These are phyloP conservation scores for Phlyctochytrium arcticum DNA, from an alignment of 192 early-diverging fungal genomes.

Conservation along the genomic window DNA sequence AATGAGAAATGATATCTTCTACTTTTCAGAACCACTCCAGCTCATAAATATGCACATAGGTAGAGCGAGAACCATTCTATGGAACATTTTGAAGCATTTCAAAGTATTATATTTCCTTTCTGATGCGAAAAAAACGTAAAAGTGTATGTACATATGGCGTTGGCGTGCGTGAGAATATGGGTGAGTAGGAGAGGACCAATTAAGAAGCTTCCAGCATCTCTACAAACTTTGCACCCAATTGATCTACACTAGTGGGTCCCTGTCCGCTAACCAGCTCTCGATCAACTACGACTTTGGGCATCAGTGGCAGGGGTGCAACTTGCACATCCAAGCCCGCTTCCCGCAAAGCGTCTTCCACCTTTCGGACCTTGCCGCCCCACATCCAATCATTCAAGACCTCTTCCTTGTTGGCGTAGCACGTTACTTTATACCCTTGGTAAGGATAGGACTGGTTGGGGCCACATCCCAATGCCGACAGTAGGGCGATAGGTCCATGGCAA, in stretches of 20 bases:
- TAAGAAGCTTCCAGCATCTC: background rate
- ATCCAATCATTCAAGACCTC: conserved; percentile 16
- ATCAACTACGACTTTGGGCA: conserved; percentile 1
- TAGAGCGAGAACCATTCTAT: too few relatives aligned
- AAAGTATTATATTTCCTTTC: too few relatives aligned
- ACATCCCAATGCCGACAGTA: conserved; percentile 1
- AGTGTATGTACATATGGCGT: too few relatives aligned
- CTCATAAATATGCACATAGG: too few relatives aligned
- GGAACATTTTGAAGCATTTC: too few relatives aligned
- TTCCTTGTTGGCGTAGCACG: conserved; percentile 4
- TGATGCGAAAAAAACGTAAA: too few relatives aligned
- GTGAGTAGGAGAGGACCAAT: too few relatives aligned
- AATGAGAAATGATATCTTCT: too few relatives aligned
- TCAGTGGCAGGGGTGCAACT: conserved; percentile 6
- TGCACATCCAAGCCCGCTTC: background rate
- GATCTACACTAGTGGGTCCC: background rate
- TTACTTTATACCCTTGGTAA: conserved; percentile 5
- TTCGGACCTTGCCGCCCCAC: conserved; percentile 3
- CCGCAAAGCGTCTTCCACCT: conserved; percentile 1
- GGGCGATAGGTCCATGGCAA: conserved; percentile 19
- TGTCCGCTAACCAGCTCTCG: conserved; percentile 16
- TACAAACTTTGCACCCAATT: conserved; percentile 11
- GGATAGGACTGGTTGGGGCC: too few relatives aligned
- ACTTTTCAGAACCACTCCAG: too few relatives aligned
- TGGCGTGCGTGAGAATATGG: too few relatives aligned